Evolutionary conservation across 2,329 filamentous ascomycete species (phyloP), one percentile per base, ranked within the genome.

Genomic region (Pleomassaria siparia): DNA sequence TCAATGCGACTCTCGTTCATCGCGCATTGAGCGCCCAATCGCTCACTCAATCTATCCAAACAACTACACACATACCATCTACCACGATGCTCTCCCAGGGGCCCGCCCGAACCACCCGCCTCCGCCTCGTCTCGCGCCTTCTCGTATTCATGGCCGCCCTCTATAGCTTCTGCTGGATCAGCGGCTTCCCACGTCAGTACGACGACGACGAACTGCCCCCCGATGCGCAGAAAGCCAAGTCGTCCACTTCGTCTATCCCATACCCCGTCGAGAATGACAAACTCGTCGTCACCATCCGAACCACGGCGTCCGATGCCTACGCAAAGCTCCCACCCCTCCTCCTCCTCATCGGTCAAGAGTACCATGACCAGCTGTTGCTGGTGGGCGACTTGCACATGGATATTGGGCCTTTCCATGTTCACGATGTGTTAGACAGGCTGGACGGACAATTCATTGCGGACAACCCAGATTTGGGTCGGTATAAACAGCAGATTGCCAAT

Each of bases 211-310:
- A 66, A 37, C 50, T 66, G 12, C 62, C 63, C 4, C 53, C 56
- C 22, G 20, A 28, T 16, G 4, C 55, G 30, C 51, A 21, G 28
- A 29, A 16, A 6, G 9, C 22, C 16, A 43, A 45, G 13, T 12
- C 46, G 49, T 42, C 58, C 53, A 16, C 54, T 53, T 53, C 46
- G 18, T 41, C 51, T 4, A 56, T 50, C 15, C 62, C 60, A 16
- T 47, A 61, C 44, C 44, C 25, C 22, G 56, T 65, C 43, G 33
- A 51, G n/a, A 40, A 49, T 30, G 59, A 66, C 37, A 51, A 66
- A 26, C 54, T 83, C 25, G 73, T 82, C 35, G 76, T 83, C 4
- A 71, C 81, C 15, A 70, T 84, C 55, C 77, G 77, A 49, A 83
- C 81, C 2, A 79, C 80, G 28, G 79, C 80, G 3, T 80, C 77